These are phyloP conservation scores for Curvularia sp. DNA, from an alignment of 2,329 filamentous ascomycete species.

Conservation along the genomic window DNA sequence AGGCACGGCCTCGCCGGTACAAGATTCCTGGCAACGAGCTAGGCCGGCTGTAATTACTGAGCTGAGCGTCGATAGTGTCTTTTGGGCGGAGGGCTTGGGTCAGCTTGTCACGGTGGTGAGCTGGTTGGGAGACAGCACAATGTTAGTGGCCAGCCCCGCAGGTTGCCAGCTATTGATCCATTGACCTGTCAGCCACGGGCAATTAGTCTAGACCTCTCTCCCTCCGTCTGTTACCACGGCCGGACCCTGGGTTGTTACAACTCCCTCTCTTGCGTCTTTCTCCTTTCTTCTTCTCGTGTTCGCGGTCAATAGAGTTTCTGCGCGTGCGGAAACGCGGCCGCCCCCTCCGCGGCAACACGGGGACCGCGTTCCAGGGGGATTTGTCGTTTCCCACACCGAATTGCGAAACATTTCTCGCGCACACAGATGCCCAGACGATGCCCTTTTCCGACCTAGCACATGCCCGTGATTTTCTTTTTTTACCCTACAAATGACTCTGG, in stretches of 20 bases:
- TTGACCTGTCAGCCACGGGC: too few relatives aligned
- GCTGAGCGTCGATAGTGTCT: not conserved
- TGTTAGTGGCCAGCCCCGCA: not conserved
- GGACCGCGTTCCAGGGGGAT: constrained; percentile 8
- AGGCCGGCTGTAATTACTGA: not conserved
- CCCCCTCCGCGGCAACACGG: not conserved
- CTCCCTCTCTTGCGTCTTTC: not conserved
- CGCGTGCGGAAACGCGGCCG: not conserved
- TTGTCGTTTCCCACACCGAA: constrained; percentile 8
- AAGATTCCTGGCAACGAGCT: not conserved
- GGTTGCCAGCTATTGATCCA: not conserved
- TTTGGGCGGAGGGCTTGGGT: too few relatives aligned
- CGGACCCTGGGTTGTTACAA: too few relatives aligned
- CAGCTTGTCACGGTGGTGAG: not conserved
- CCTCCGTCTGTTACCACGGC: too few relatives aligned
- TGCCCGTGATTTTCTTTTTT: not conserved
- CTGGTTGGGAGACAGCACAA: not conserved
- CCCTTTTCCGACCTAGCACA: constrained; percentile 14
- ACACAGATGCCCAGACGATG: constrained; percentile 12
- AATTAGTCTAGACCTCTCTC: not conserved
- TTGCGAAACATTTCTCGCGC: constrained; percentile 18
- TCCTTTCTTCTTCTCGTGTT: not conserved
- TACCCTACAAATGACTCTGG: not conserved
- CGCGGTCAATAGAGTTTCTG: not conserved
- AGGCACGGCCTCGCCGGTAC: not conserved